Percentiles rank a stretch among this genome's conserved stretches.
Evolutionary conservation across 257 asterid genomes (phyloP).

Genomic region (Scutellaria minor): DNA sequence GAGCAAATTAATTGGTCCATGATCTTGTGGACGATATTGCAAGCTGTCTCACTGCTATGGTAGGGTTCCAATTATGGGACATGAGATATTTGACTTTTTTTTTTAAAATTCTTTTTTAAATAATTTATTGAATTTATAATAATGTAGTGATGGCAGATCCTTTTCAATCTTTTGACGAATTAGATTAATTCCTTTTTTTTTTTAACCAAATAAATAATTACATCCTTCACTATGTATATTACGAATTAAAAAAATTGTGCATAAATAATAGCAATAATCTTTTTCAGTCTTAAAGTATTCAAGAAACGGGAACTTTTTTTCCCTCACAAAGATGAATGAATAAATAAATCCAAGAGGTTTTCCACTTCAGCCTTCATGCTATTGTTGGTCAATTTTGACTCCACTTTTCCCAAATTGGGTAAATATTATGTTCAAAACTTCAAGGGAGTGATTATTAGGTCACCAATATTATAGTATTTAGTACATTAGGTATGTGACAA

Average conservation of each 20-base stretch:
- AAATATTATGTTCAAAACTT: not conserved
- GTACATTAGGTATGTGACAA: not conserved
- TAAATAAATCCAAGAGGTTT: not conserved
- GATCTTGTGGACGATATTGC: slow-evolving; percentile 20
- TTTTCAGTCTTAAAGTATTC: no score
- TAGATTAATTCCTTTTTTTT: not conserved
- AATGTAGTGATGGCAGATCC: not conserved
- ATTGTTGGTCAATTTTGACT: slow-evolving; percentile 23
- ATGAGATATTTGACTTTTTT: slow-evolving; percentile 23
- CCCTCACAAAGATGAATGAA: not conserved
- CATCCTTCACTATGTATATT: not conserved
- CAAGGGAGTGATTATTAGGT: not conserved
- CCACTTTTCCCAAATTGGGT: slow-evolving; percentile 6
- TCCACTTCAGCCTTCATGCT: not conserved
- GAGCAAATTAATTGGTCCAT: slow-evolving; percentile 27
- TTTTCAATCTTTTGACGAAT: not conserved
- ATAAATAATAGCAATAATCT: no score
- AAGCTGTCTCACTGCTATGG: not conserved
- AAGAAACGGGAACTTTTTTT: no score
- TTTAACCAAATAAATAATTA: not conserved
- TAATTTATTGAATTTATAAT: not conserved
- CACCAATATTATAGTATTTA: not conserved
- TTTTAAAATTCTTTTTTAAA: not conserved
- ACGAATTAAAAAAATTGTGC: no score
- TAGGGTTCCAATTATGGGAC: not conserved